Percentiles rank a stretch among this genome's conserved stretches.
Conservation (phyloP, 345 rosid genomes). For the Eucalyptus polyanthemos region DNA sequence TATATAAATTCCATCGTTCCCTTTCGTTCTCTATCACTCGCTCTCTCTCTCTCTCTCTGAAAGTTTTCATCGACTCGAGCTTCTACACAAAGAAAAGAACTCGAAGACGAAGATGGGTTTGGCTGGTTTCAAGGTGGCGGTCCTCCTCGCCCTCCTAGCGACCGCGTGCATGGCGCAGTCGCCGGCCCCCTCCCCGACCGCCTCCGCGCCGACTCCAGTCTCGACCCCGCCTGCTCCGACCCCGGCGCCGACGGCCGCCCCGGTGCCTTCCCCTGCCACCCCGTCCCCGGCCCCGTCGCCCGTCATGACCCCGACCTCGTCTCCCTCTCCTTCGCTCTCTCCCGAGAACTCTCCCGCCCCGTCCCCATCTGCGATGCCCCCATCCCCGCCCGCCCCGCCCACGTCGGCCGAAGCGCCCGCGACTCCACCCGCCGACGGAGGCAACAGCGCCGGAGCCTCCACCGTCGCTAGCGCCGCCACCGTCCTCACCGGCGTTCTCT, state of each 20-base stretch:
- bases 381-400: neutral
- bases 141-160: slow-evolving; percentile 55
- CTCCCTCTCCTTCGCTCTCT: neutral
- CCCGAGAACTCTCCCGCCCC: neutral
- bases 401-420: neutral
- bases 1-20: neutral
- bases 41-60: neutral
- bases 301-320: slow-evolving; percentile 20
- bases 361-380: neutral
- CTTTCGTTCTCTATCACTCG: neutral
- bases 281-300: slow-evolving; percentile 13
- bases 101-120: slow-evolving; percentile 27
- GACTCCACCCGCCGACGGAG: neutral
- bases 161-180: slow-evolving; percentile 67
- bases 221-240: slow-evolving; percentile 5
- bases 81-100: neutral
- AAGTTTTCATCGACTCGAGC: neutral
- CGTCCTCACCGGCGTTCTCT: neutral
- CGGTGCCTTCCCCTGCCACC: slow-evolving; percentile 1
- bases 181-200: slow-evolving; percentile 29
- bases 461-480: neutral
- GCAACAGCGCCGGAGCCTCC: neutral
- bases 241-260: slow-evolving; percentile 16
- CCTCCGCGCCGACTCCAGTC: slow-evolving; percentile 7
- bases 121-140: slow-evolving; percentile 24